Conservation (phyloP, 2,329 filamentous ascomycete genomes). For the Xylaria hypoxylon region DNA sequence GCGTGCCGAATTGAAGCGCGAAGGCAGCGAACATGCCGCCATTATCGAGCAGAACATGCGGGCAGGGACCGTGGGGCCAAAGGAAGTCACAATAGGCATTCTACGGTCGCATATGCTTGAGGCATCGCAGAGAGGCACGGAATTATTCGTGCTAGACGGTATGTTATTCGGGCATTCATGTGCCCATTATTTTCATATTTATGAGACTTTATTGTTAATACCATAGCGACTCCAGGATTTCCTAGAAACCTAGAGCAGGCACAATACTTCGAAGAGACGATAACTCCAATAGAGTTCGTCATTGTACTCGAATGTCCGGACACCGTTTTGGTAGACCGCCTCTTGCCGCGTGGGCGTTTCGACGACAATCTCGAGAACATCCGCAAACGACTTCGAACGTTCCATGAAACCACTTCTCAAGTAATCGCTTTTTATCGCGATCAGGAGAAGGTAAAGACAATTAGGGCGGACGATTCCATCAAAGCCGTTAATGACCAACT, state of each 20-base stretch:
- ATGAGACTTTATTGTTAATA: neutral
- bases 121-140: neutral
- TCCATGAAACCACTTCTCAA: conserved; percentile 10
- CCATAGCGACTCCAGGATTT: neutral
- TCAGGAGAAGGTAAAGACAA: neutral
- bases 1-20: conserved; percentile 7
- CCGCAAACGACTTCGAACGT: conserved; percentile 5
- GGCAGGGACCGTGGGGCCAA: conserved; percentile 15
- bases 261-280: neutral
- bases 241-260: conserved; percentile 16
- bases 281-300: conserved; percentile 3
- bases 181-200: neutral
- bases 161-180: neutral
- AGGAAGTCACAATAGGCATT: conserved; percentile 12
- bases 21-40: conserved; percentile 13
- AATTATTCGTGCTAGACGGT: conserved; percentile 19
- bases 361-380: conserved; percentile 21
- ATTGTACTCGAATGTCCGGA: conserved; percentile 21
- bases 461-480: neutral
- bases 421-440: neutral
- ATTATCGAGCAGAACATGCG: conserved; percentile 21
- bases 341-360: conserved; percentile 2
- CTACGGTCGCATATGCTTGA: conserved; percentile 8
- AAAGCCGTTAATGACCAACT: conserved; percentile 7
- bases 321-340: conserved; percentile 1